Percentiles rank a stretch among this genome's conserved stretches.
Evolutionary conservation across 192 early-diverging fungal genomes (phyloP).

Genomic region (Spinellus fusiger): DNA sequence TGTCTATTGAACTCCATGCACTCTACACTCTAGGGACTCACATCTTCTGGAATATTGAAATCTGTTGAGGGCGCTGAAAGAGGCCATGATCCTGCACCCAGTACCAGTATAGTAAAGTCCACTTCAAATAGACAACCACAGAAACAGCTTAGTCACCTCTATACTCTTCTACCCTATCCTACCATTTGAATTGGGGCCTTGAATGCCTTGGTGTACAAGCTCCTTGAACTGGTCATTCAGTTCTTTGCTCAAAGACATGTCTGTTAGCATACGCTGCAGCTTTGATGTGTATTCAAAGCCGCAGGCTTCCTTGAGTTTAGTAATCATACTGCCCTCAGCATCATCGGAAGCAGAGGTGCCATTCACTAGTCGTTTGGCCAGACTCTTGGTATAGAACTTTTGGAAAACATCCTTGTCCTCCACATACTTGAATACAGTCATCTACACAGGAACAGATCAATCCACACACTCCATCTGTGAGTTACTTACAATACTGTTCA

Average conservation of each 20-base stretch:
- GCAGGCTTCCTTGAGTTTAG: constrained; percentile 71
- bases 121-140: constrained; percentile 13
- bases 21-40: constrained; percentile 23
- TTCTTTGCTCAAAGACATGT: constrained; percentile 72
- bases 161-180: background rate
- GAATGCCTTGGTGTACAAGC: constrained; percentile 32
- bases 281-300: constrained; percentile 84
- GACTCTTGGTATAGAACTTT: constrained; percentile 79
- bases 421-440: constrained; percentile 79
- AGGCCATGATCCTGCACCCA: constrained; percentile 89
- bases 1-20: background rate
- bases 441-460: constrained; percentile 23
- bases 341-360: constrained; percentile 68
- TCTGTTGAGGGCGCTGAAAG: constrained; percentile 67
- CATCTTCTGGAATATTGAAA: constrained; percentile 85
- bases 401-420: constrained; percentile 91
- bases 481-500: constrained; percentile 49
- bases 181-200: background rate
- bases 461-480: background rate
- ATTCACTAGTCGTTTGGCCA: constrained; percentile 80
- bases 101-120: constrained; percentile 85
- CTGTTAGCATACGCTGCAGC: constrained; percentile 84
- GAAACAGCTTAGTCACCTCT: background rate
- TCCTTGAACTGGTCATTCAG: constrained; percentile 51
- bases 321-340: constrained; percentile 75